A percentile compares a stretch with the other conserved stretches of the same genome.
Evolutionary conservation across 78 protist species (phyloP).

Genomic region (Chrysochromulina parva): DNA sequence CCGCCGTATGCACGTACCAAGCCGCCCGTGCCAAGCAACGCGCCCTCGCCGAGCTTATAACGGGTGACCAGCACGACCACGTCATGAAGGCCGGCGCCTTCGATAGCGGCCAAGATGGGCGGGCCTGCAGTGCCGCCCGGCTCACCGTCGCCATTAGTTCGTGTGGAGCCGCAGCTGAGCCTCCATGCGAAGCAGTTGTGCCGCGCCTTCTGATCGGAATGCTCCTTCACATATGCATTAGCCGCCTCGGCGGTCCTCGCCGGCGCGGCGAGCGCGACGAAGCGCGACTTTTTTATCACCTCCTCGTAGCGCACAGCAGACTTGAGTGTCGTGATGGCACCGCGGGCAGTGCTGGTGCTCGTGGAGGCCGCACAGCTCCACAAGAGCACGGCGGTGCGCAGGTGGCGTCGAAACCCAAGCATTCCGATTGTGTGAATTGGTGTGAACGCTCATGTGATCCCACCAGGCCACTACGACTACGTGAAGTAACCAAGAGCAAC

Average conservation of each 20-base stretch:
- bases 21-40: conserved; percentile 5
- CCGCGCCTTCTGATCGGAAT: neutral
- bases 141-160: neutral
- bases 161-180: neutral
- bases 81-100: neutral
- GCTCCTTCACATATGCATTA: neutral
- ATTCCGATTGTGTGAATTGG: no score
- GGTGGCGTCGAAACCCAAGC: no score
- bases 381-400: no score
- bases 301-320: no score
- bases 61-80: neutral
- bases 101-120: conserved; percentile 1
- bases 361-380: no score
- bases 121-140: conserved; percentile 24
- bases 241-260: neutral
- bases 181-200: neutral
- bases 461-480: no score
- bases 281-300: neutral
- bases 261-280: neutral
- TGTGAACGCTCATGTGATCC: no score
- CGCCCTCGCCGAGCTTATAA: neutral
- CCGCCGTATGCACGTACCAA: conserved; percentile 14
- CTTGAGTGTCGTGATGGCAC: no score
- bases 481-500: no score
- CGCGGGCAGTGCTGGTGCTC: no score